phyloP scores from a whole-genome alignment of 441 rosid genomes.

The Pelargonium myrrhifolium region DNA sequence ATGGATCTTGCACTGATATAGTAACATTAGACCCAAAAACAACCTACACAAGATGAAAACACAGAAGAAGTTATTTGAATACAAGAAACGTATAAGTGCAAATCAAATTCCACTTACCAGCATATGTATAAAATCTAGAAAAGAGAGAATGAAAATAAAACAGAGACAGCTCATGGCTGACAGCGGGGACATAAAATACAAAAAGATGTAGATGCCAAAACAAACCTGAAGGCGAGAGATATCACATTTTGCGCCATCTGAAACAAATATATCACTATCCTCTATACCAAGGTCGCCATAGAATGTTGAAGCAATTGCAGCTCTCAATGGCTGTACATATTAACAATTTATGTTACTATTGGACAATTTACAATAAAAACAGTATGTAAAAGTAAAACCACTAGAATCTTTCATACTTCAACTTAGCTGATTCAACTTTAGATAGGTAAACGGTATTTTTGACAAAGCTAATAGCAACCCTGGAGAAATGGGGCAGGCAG shows the following conservation, averaged over 20 bases:
- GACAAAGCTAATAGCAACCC: too few species aligned
- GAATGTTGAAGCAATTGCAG: slow-evolving; percentile 72
- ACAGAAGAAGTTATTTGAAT: neutral
- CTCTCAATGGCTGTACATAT: slow-evolving; percentile 64
- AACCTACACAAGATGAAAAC: slow-evolving; percentile 38
- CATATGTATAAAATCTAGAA: neutral
- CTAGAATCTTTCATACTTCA: too few species aligned
- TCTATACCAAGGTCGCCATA: slow-evolving; percentile 73
- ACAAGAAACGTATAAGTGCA: neutral
- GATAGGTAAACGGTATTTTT: too few species aligned
- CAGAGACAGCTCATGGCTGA: neutral
- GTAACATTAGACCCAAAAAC: slow-evolving; percentile 83
- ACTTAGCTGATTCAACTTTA: too few species aligned
- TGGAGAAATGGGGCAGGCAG: too few species aligned
- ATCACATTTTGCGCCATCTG: slow-evolving; percentile 99
- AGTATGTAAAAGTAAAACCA: neutral
- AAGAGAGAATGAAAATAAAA: neutral
- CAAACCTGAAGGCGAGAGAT: slow-evolving; percentile 95
- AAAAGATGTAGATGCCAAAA: neutral
- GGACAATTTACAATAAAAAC: neutral
- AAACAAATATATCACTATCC: slow-evolving; percentile 84
- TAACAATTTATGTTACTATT: slow-evolving; percentile 9
- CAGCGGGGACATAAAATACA: neutral
- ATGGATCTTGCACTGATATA: slow-evolving; percentile 97
- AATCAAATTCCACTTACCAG: neutral